Conservation (phyloP, 2,329 filamentous ascomycete species). For the Xylaria sp. region DNA sequence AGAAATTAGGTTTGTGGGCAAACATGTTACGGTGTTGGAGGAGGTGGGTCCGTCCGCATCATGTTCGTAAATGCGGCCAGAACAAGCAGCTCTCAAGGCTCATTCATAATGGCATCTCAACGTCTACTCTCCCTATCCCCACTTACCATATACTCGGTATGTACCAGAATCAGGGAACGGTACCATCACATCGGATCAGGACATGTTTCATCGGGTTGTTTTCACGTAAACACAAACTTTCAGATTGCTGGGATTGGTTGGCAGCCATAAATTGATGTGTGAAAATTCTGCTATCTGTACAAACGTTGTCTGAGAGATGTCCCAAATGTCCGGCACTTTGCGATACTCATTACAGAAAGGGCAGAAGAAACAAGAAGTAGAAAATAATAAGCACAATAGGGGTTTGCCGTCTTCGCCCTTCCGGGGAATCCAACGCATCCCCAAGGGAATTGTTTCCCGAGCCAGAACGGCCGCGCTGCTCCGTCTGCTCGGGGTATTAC, state of each 20-base stretch:
- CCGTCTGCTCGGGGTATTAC: slow-evolving; percentile 57
- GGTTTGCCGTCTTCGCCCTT: slow-evolving; percentile 31
- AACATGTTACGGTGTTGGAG: background rate
- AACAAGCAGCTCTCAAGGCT: too few species aligned
- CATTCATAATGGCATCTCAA: background rate
- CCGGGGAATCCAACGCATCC: slow-evolving; percentile 18
- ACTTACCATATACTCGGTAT: background rate
- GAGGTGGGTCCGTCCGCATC: background rate
- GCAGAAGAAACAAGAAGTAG: slow-evolving; percentile 49
- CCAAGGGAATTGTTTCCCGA: slow-evolving; percentile 44
- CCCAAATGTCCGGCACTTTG: slow-evolving; percentile 49
- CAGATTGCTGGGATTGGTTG: slow-evolving; percentile 33
- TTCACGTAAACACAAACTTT: background rate
- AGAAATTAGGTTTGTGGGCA: background rate
- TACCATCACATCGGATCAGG: background rate
- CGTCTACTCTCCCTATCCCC: background rate
- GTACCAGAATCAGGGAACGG: background rate
- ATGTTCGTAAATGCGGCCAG: background rate
- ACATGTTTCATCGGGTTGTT: background rate
- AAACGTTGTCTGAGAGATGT: slow-evolving; percentile 43
- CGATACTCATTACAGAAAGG: slow-evolving; percentile 43
- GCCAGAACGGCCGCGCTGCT: slow-evolving; percentile 53
- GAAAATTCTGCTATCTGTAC: slow-evolving; percentile 47
- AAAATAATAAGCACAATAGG: slow-evolving; percentile 54
- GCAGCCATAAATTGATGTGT: slow-evolving; percentile 44